A percentile compares a stretch with the other conserved stretches of the same genome.
Conservation (phyloP, 2,329 filamentous ascomycete genomes). For the Conoideocrella luteorostrata region DNA sequence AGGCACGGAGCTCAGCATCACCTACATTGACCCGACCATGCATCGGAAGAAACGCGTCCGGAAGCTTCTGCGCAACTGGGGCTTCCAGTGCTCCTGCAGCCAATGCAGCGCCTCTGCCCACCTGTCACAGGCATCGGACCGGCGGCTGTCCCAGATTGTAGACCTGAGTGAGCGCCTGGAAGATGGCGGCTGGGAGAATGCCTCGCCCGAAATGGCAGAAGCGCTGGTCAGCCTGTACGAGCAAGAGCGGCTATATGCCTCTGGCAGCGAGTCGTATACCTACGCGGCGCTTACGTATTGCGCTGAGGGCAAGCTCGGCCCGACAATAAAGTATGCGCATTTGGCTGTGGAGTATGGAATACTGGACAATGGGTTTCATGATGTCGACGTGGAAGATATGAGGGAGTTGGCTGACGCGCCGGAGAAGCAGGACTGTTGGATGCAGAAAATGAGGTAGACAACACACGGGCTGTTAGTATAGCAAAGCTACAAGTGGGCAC, state of each 20-base stretch:
- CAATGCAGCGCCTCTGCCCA: conserved; percentile 25
- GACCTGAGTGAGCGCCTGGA: not conserved
- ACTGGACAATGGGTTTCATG: conserved; percentile 8
- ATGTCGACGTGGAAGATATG: not conserved
- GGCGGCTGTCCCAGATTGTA: conserved; percentile 28
- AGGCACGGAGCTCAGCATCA: conserved; percentile 37
- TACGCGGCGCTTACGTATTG: conserved; percentile 33
- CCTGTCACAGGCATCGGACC: conserved; percentile 27
- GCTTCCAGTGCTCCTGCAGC: conserved; percentile 34
- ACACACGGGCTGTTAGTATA: too few species aligned
- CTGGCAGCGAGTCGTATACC: conserved; percentile 28
- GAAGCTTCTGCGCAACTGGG: conserved; percentile 28
- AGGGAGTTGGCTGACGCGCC: conserved; percentile 2
- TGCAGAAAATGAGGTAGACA: too few species aligned
- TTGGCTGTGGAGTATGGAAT: conserved; percentile 31
- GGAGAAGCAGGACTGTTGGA: conserved; percentile 10
- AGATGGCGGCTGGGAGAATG: not conserved
- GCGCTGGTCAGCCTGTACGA: conserved; percentile 31
- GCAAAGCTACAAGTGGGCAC: too few species aligned
- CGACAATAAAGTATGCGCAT: conserved; percentile 30
- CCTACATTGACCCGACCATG: conserved; percentile 32
- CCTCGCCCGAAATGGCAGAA: conserved; percentile 30
- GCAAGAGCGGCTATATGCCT: conserved; percentile 31
- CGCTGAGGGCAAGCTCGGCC: conserved; percentile 31
- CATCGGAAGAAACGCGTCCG: conserved; percentile 18